Base-by-base conservation (phyloP, 495 filamentous ascomycete species). In the Echria macrotheca region DNA sequence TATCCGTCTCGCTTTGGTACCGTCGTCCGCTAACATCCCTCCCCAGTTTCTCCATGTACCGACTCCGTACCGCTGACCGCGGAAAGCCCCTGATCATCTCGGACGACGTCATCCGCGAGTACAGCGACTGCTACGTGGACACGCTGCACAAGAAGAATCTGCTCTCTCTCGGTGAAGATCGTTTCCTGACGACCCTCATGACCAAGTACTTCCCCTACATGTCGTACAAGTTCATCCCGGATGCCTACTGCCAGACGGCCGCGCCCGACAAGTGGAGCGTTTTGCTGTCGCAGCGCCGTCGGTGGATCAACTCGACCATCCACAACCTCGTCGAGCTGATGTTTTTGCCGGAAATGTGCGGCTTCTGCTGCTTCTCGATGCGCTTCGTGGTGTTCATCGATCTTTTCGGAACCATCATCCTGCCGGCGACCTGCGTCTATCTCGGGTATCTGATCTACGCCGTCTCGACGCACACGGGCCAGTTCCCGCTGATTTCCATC, bases 301-400 rank as follows among this genome's bases (percentile, higher is more conserved):
- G 93, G 46, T 98, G 93, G 93, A 98, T 98, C 69, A 98, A 98
- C 68, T 96, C 91, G 2, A 98, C 93, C 18, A 80, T 98, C 43
- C 93, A 98, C 76, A 98, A 98, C 60, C 64, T 98, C 58, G 84
- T 80, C 12, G 93, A 98, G 68, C 70, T 97, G 59, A 84, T 95
- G 52, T 81, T 82, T 53, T 75, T 98, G 31, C 80, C 87, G 57
- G 87, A 98, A 56, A 82, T 98, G 64, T 98, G 93, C 61, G 93
- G 93, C 46, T 98, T 98, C 82, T 98, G 93, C 69, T 96, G 88
- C 69, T 98, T 98, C 76, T 90, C 86, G 49, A 98, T 98, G 93
- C 84, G 93, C 46, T 97, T 98, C 61, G 82, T 98, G 39, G 93
- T 98, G 47, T 84, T 98, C 55, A 83, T 98, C 55, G 93, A 98